A percentile compares a stretch with the other conserved stretches of the same genome.
Evolutionary conservation across 2,329 filamentous ascomycete genomes (phyloP).

Genomic region (Trichoderma atrobrunneum): DNA sequence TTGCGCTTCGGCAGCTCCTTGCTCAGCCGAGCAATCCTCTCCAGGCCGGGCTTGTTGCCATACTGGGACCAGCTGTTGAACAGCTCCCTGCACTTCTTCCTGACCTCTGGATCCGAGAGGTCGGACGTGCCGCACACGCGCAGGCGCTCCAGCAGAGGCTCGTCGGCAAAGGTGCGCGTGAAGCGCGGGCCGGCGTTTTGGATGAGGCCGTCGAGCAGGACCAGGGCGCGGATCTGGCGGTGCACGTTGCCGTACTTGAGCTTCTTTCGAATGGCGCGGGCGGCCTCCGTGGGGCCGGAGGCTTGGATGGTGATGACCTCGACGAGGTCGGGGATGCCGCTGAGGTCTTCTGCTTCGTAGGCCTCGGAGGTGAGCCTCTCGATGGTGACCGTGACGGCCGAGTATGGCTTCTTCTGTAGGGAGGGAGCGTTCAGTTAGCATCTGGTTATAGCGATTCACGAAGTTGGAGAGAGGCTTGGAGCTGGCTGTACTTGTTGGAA

Average conservation of each 20-base stretch:
- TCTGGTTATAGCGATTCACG: neutral
- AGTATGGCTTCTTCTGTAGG: slow-evolving; percentile 69
- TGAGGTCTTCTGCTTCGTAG: slow-evolving; percentile 86
- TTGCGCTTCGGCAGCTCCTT: slow-evolving; percentile 65
- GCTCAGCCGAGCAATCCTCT: slow-evolving; percentile 76
- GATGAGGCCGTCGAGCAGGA: slow-evolving; percentile 87
- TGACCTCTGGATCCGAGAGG: slow-evolving; percentile 81
- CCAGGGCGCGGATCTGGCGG: slow-evolving; percentile 82
- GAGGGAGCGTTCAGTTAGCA: neutral
- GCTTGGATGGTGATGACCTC: slow-evolving; percentile 89
- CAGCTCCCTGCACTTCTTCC: slow-evolving; percentile 79
- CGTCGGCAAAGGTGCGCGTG: slow-evolving; percentile 83
- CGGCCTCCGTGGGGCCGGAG: slow-evolving; percentile 83
- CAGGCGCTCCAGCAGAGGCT: slow-evolving; percentile 85
- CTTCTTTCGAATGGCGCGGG: slow-evolving; percentile 92
- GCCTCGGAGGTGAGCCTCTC: slow-evolving; percentile 87
- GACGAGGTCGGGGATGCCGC: slow-evolving; percentile 88
- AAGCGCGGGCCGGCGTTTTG: slow-evolving; percentile 90
- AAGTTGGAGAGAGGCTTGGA: neutral
- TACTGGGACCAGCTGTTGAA: slow-evolving; percentile 90
- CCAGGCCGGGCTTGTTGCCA: slow-evolving; percentile 74
- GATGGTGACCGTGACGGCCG: slow-evolving; percentile 88
- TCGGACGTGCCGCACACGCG: slow-evolving; percentile 83
- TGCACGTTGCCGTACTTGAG: slow-evolving; percentile 97
- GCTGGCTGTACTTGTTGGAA: slow-evolving; percentile 28